Evolutionary conservation across 495 filamentous ascomycete genomes (phyloP), one percentile per base, ranked within the genome.

Genomic region (Bryoglossum gracile): DNA sequence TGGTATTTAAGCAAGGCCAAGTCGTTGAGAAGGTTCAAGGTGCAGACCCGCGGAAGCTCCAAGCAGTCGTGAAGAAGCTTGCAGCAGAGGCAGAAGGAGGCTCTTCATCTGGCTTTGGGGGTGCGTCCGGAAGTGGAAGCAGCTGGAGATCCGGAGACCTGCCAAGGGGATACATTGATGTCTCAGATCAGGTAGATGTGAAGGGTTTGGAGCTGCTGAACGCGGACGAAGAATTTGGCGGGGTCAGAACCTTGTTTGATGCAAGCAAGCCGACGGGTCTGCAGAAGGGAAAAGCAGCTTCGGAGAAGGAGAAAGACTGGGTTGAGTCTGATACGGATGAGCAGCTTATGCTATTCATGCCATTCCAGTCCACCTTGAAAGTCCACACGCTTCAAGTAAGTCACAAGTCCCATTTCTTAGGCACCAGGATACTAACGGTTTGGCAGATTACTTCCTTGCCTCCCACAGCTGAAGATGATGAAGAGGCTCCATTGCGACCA

Each of bases 311-410:
- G 13, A 78, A 79, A 43, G 92, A 98, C 66, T 97, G 89, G 87
- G 79, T 96, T n/a, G 88, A 97, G 73, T 95, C 87, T 61, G 94
- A 96, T 61, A 95, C 90, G n/a, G 92, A 98, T 63, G 89, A 96
- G 70, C 94, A 98, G 73, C 65, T 98, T 50, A 86, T 98, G 82
- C 77, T 98, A 43, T 96, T 84, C 63, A 71, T 94, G 39, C 92
- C 92, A 8, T 95, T 98, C 66, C 82, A 89, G 65, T 80, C 84
- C 8, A 87, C 83, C 39, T 58, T 95, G 49, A 98, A 97, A 73
- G 76, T 96, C 23, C 90, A 95, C 62, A 88, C 89, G 4, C 64
- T 98, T 19, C 75, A 77, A 68, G 75, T 77, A 65, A 13, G 36
- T 41, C 10, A 18, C 34, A 14, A n/a, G 9, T 8, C 38, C 18